Evolutionary conservation across 2,329 filamentous ascomycete species (phyloP), one percentile per base, ranked within the genome.

Genomic region (Colletotrichum sp.): DNA sequence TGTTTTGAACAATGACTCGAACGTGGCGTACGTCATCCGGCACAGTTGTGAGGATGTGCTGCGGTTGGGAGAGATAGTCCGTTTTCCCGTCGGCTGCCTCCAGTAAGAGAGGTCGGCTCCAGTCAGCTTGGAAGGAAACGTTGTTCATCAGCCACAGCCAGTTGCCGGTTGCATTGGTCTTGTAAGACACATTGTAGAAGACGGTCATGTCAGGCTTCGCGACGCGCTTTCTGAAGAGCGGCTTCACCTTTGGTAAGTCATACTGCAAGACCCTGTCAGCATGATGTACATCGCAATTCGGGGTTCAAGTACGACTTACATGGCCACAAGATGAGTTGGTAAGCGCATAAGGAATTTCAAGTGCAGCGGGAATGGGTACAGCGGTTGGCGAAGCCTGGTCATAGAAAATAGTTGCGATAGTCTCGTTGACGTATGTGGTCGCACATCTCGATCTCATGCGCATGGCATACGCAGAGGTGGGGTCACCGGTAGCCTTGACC

Each of bases 1-100:
- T 84, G 78, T 92, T 93, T 81, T 91, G 91, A 16, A 93, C 82
- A 22, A 92, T 81, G 39, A 93, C 86, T 77, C 93, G 90, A n/a
- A 93, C 86, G 7, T 74, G 66, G 9, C 74, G 74, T n/a, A 68
- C 72, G 2, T 65, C 55, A 11, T 76, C 74, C 3, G 74, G 74
- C 6, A 76, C 52, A 8, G 48, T 71, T 8, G 71, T 22, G 8
- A 76, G 48, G 13, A 76, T 64, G 61, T 76, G 74, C 16, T 75
- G 67, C 8, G 61, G 71, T 13, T 71, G 34, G n/a, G 63, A 27
- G 25, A 71, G 74, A 22, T 76, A 75, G 12, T 74, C 30, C 2
- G n/a, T 28, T 2, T 68, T 34, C 4, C 66, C 74, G 27, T 63
- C 74, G 3, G 39, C 66, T 2, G 74, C 74, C 44, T 76, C 74